Evolutionary conservation across 148 eudicot species (phyloP).

Genomic region (Mesembryanthemum crystallinum): DNA sequence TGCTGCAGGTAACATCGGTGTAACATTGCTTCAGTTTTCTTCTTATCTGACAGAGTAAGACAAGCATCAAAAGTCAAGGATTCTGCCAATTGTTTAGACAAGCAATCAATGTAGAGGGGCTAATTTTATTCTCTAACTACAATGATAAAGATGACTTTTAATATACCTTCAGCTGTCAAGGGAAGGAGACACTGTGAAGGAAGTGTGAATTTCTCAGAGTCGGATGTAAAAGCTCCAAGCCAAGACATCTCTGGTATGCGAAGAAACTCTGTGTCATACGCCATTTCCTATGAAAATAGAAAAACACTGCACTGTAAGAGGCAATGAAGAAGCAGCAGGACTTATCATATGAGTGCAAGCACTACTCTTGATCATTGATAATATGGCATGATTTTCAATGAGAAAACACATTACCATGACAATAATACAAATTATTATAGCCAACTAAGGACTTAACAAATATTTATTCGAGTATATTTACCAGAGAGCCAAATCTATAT

Average conservation of each 20-base stretch:
- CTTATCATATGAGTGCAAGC: no score
- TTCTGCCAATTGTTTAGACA: background rate
- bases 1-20: conserved; percentile 76
- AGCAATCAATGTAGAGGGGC: conserved; percentile 2
- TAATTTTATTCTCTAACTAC: background rate
- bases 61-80: background rate
- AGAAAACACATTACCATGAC: background rate
- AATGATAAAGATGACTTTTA: background rate
- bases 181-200: conserved; percentile 90
- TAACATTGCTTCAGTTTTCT: conserved; percentile 58
- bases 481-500: conserved; percentile 92
- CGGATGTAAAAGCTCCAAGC: conserved; percentile 86
- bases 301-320: background rate
- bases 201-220: conserved; percentile 61
- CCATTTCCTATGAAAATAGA: conserved; percentile 65
- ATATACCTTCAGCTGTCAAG: conserved; percentile 71
- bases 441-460: background rate
- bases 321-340: conserved; percentile 1
- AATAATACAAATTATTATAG: background rate
- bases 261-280: conserved; percentile 73
- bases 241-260: conserved; percentile 73
- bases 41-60: conserved; percentile 46
- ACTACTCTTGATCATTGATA: background rate
- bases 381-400: background rate
- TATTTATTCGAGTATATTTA: conserved; percentile 26